Evolutionary conservation across 176 grass and related monocot genomes (phyloP).

Genomic region (Tillandsia leiboldiana): DNA sequence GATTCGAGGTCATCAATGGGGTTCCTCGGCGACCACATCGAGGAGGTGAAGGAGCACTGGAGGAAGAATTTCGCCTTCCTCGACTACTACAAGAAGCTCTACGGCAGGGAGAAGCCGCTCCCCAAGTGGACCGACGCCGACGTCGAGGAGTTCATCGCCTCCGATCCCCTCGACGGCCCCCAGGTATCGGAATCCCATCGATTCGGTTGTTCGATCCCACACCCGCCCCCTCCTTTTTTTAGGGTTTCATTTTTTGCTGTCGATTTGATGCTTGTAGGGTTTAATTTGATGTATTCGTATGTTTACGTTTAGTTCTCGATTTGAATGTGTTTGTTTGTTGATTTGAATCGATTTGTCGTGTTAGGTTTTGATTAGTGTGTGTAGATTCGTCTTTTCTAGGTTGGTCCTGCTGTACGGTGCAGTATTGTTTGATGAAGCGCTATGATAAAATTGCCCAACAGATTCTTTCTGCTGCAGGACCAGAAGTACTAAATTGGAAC

Average conservation of each 20-base stretch:
- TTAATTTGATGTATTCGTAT: not conserved
- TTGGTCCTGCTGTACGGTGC: no score
- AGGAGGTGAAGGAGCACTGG: conserved; percentile 93
- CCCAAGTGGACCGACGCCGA: conserved; percentile 83
- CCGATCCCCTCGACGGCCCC: conserved; percentile 74
- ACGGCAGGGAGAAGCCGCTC: conserved; percentile 61
- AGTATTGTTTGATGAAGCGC: no score
- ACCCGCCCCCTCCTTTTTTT: not conserved
- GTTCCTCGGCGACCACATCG: conserved; percentile 49
- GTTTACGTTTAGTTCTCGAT: not conserved
- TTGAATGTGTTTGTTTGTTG: not conserved
- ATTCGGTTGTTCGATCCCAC: not conserved
- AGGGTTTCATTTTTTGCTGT: not conserved
- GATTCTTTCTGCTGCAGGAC: no score
- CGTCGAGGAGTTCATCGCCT: conserved; percentile 79
- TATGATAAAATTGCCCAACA: no score
- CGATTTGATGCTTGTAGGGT: conserved; percentile 1
- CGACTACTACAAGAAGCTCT: conserved; percentile 98
- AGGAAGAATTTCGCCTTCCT: conserved; percentile 76
- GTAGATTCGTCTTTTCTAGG: no score
- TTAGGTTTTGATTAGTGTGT: no score
- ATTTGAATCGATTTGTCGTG: no score
- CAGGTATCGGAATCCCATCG: conserved; percentile 31
- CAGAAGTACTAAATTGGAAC: no score
- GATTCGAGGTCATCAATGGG: conserved; percentile 25